Evolutionary conservation across 2,329 filamentous ascomycete genomes (phyloP), one percentile per base, ranked within the genome.

Genomic region (Cylindrodendrum hubeiense): DNA sequence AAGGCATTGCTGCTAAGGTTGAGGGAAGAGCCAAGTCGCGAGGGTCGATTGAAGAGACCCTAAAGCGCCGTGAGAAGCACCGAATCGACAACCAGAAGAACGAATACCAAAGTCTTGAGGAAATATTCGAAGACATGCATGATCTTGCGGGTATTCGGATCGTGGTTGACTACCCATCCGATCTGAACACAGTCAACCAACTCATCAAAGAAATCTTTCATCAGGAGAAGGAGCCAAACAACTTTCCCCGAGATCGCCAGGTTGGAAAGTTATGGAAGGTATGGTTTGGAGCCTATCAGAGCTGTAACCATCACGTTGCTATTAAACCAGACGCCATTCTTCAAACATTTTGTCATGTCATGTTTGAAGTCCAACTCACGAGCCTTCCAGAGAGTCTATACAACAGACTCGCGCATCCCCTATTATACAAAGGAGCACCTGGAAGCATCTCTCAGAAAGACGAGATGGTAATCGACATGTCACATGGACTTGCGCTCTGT

Each of bases 311-410:
- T 47, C 22, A 47, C 15, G 22, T 47, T 5, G 8, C 24, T 7
- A 3, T 47, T 2, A 26, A 26, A 24, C 6, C 44, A 17, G 53
- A 26, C 24, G 39, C 19, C 10, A 5, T 26, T 5, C 5, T 28
- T 28, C 22, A 4, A 56, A 9, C 13, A 26, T 68, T 52, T 21
- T 49, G 33, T 22, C 22, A 51, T 19, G 50, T 68, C 13, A 24
- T 60, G 30, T 68, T 68, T 28, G 63, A 68, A 46, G 34, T 68
- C 15, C 66, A 68, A 39, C 33, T 66, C n/a, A 68, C 66, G 19
- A 66, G 47, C 22, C 39, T 66, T 22, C 52, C 63, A 15, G 59
- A 66, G 13, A 41, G 54, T 33, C 50, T 68, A 3, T 68, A 66
- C 34, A 68, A 68, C 50, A 60, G 47, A n/a, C 17, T 68, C 50